Conservation (phyloP, 495 filamentous ascomycete species). For the Penicillium salamii region DNA sequence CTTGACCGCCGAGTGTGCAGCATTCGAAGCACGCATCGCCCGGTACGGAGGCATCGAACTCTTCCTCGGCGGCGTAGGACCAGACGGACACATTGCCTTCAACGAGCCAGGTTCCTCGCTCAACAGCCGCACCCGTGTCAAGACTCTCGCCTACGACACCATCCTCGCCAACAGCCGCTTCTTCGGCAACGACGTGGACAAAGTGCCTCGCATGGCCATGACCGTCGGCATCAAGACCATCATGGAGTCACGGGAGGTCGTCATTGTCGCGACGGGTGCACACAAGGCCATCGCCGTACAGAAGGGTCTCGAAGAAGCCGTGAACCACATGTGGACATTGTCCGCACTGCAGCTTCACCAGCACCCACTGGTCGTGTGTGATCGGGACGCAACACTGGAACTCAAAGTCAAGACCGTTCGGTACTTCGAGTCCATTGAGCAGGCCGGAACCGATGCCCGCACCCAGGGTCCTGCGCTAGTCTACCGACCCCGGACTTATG, state of each 20-base stretch:
- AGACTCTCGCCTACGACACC: conserved; percentile 84
- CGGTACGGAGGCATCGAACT: conserved; percentile 76
- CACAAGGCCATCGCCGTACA: conserved; percentile 81
- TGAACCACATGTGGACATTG: conserved; percentile 90
- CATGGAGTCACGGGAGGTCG: conserved; percentile 76
- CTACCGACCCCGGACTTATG: conserved; percentile 40
- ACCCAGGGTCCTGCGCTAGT: conserved; percentile 55
- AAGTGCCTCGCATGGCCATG: conserved; percentile 79
- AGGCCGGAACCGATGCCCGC: conserved; percentile 54
- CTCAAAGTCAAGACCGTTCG: conserved; percentile 85
- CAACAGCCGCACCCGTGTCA: conserved; percentile 75
- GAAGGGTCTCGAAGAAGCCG: conserved; percentile 74
- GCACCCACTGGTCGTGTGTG: conserved; percentile 76
- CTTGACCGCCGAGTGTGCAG: conserved; percentile 71
- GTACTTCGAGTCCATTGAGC: conserved; percentile 60
- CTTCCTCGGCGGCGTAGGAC: conserved; percentile 81
- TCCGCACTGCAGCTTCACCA: conserved; percentile 77
- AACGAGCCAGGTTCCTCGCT: conserved; percentile 85
- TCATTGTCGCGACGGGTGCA: conserved; percentile 76
- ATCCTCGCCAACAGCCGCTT: conserved; percentile 83
- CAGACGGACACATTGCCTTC: conserved; percentile 86
- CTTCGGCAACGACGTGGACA: conserved; percentile 67
- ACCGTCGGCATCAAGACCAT: conserved; percentile 88
- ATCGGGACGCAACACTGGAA: conserved; percentile 82
- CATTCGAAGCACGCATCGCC: conserved; percentile 77